Base-by-base conservation (phyloP, 164 flowering plant genomes). In the Vitis amurensis region DNA sequence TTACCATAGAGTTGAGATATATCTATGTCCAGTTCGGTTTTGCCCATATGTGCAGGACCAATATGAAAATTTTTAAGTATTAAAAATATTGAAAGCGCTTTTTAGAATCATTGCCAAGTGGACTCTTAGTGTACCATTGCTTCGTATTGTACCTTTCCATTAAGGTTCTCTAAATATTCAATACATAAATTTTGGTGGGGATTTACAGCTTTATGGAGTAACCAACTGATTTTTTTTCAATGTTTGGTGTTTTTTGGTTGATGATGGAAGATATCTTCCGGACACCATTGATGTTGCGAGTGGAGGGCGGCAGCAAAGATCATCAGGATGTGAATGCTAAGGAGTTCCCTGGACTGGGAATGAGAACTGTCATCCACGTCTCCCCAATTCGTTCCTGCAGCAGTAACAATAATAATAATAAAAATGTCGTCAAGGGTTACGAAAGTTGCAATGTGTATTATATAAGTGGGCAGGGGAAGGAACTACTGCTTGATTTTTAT, bases 261-360 rank as follows among this genome's bases (percentile, higher is more conserved):
- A 48, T 64, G 59, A 15, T 77, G 75, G 52, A 47, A 90, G 95
- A 59, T 90, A 90, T 67, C 88, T 87, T 69, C 93, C 91, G 5
- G 91, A 90, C 73, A 89, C 96, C 37, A 86, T 90, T 59, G 93
- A 90, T 61, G 88, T 88, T 59, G 84, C 75, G 16, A 79, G 82
- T 56, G 88, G 85, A 37, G 78, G 76, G 19, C 83, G 77, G 67
- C 94, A 82, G 66, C 86, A 82, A 63, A 77, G 86, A 73, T 76
- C 93, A 12, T 67, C 93, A 2, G 91, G 91, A 4, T 89, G 91
- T 50, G 90, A 88, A 74, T 88, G 92, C 62, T 88, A 59, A 65
- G 59, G 14, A 8, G 10, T 17, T 15, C 63, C 47, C 37, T 50
- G 56, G 50, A 30, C n/a, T 23, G 47, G 67, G 13, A 71, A 30